Evolutionary conservation across 1,284 basidiomycete genomes (phyloP), one percentile per base, ranked within the genome.

Genomic region (Leccinum pachyderme): DNA sequence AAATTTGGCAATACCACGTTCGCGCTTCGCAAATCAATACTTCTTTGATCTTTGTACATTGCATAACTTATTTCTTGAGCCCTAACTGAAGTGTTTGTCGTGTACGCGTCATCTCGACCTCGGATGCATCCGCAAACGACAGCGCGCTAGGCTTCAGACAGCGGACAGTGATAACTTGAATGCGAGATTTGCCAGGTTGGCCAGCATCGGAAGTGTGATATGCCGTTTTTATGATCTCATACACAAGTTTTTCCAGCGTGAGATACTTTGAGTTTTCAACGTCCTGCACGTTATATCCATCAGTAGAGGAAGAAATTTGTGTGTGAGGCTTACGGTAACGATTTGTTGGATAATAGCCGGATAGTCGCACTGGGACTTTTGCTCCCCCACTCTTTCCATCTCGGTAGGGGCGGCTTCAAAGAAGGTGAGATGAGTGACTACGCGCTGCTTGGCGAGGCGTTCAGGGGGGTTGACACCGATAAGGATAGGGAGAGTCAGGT

Each of bases 391-490:
- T 25, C 24, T 12, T 47, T 22, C 11, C 9, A 24, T 25, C 2
- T 59, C 57, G 1, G 33, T 56, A 1, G 41, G 32, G 5, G 41
- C 4, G 2, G 48, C 51, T 54, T 78, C 77, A 48, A 66, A 61
- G 52, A 79, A 74, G 0, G 62, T 62, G 53, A 82, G 65, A 53
- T 75, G 73, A 3, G 72, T 70, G 50, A 80, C 55, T 13, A 83
- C 76, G 5, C 73, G 71, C 59, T 83, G 80, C 59, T 77, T 81
- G 5, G 72, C 70, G 33, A 37, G n/a, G 35, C 35, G 70, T 54
- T 83, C 80, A 0, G 77, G 78, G 0, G 80, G 75, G 47, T 82
- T 82, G 27, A 82, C 77, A 1, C 80, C 81, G 37, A 82, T 80
- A 52, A 82, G 65, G 2, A 78, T 70, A 1, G 76, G 71, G 15